Base-by-base conservation (phyloP, 345 rosid species). In the Gossypium longicalyx region DNA sequence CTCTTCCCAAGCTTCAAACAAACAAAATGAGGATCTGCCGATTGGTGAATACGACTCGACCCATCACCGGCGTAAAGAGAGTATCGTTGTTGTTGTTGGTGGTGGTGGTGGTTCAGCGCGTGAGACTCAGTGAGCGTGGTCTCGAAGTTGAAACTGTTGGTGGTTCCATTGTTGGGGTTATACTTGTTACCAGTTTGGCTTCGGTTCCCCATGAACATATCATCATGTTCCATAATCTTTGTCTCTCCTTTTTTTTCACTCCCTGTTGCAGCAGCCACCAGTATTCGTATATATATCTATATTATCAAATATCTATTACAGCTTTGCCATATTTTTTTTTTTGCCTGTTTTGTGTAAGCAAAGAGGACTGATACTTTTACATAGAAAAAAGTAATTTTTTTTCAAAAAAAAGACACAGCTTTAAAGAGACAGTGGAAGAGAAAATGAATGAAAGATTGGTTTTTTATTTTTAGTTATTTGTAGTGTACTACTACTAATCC, bases 1-100 rank as follows among this genome's bases (percentile, higher is more conserved):
- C 88, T 72, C 83, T 88, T 88, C 0, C 91, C 91, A 1, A 88
- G 86, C 76, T 82, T 80, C 76, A 88, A 76, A 75, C 89, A 86
- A 85, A 77, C 85, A 0, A 83, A 82, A 13, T 86, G 89, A 9
- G 87, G 88, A 65, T 84, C 89, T 0, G 23, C 41, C 41, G 52
- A 10, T 13, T 48, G 83, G 49, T 75, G 86, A 73, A 74, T 61
- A 61, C 17, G 72, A 25, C 41, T 34, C 41, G 82, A 77, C 56
- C 78, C 85, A 27, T 77, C 80, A 6, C 84, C 85, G 23, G 38
- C 65, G 49, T 80, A 82, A n/a, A 76, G 69, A 20, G 85, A 75
- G 44, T 54, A 73, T 13, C 73, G 75, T 2, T 72, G 56, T 34
- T 54, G 67, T 27, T 54, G 63, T 3, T 54, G 51, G 74, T 73